These are phyloP conservation scores for Medicago arabica DNA, from an alignment of 306 rosid genomes.

Conservation along the genomic window DNA sequence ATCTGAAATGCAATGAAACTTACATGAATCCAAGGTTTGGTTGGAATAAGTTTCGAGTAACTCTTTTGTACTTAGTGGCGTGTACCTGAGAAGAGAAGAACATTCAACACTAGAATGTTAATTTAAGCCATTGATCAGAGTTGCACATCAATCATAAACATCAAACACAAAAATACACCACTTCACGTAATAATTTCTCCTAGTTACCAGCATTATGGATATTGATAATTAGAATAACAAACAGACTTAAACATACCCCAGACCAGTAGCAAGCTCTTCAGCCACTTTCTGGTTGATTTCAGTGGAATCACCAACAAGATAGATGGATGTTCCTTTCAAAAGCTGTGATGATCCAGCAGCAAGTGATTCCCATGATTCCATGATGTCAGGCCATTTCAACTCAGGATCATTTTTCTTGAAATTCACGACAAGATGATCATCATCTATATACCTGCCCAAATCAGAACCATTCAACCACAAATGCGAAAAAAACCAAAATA, in stretches of 20 bases:
- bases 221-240: conserved; percentile 30
- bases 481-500: conserved; percentile 30
- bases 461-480: conserved; percentile 35
- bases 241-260: conserved; percentile 73
- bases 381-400: conserved; percentile 90
- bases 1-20: conserved; percentile 45
- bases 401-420: conserved; percentile 91
- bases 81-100: conserved; percentile 70
- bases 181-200: not conserved
- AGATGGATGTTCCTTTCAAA: conserved; percentile 82
- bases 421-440: conserved; percentile 79
- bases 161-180: conserved; percentile 10
- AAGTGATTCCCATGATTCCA: conserved; percentile 91
- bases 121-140: conserved; percentile 7
- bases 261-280: conserved; percentile 86
- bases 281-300: conserved; percentile 88
- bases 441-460: conserved; percentile 81
- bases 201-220: conserved; percentile 22
- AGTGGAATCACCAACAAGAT: conserved; percentile 81
- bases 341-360: conserved; percentile 75
- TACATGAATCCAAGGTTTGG: conserved; percentile 82
- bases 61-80: conserved; percentile 81
- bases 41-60: conserved; percentile 75
- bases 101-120: conserved; percentile 35
- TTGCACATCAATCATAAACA: conserved; percentile 12